phyloP scores from a whole-genome alignment of 345 rosid species.

The Cardiospermum halicacabum region DNA sequence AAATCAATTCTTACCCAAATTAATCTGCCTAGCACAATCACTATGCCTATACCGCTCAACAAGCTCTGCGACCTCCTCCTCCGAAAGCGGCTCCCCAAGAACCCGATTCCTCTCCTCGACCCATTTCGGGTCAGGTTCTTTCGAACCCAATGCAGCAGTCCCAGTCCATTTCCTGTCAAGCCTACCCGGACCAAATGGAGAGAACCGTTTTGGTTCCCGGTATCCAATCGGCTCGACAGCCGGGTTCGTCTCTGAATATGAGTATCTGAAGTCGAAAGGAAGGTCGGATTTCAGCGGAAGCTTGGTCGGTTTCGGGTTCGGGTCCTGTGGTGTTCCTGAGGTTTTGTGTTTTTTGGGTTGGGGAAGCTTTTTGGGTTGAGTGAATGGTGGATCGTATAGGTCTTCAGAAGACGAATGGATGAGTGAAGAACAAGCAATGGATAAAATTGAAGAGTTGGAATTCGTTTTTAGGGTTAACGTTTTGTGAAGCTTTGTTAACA shows the following conservation, averaged over 20 bases:
- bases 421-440: constrained; percentile 12
- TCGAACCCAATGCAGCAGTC: constrained; percentile 45
- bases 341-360: constrained; percentile 27
- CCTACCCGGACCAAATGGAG: constrained; percentile 88
- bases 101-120: constrained; percentile 39
- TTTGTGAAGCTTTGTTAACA: constrained; percentile 5
- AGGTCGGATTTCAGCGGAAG: constrained; percentile 46
- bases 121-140: constrained; percentile 29
- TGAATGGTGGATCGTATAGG: constrained; percentile 23
- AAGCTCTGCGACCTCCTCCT: constrained; percentile 63
- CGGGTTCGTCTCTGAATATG: constrained; percentile 71
- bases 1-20: constrained; percentile 44
- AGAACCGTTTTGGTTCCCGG: constrained; percentile 84
- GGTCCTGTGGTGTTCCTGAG: constrained; percentile 16
- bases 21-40: constrained; percentile 79
- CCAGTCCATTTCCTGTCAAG: constrained; percentile 84
- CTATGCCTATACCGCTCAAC: constrained; percentile 79
- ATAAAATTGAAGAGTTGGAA: constrained; percentile 5
- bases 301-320: constrained; percentile 3
- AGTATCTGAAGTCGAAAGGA: constrained; percentile 75
- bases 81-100: constrained; percentile 59
- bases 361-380: constrained; percentile 26
- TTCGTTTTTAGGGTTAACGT: not conserved
- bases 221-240: constrained; percentile 60
- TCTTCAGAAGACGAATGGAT: constrained; percentile 14